Evolutionary conservation across 2,329 filamentous ascomycete genomes (phyloP), one percentile per base, ranked within the genome.

Genomic region (Colletotrichum tropicicola): DNA sequence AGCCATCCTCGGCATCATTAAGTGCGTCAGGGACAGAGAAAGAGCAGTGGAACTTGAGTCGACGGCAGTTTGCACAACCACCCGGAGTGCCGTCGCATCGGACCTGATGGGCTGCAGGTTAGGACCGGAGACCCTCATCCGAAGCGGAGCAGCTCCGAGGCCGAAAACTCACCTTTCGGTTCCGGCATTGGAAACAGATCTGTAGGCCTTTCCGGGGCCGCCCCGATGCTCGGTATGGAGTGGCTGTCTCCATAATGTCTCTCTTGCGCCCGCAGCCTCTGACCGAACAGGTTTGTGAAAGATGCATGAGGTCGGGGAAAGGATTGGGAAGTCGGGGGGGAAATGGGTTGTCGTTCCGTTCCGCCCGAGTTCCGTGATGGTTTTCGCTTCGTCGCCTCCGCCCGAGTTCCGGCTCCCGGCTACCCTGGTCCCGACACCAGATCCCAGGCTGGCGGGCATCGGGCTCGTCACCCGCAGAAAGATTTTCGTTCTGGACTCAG

Each of bases 121-220:
- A 63, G 59, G n/a, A 3, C 3, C 13, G n/a, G 10, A 5, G 27
- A 23, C 17, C 45, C 13, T 51, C 21, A 49, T 49, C 37, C 28
- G 44, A 49, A 51, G 27, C 48, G 48, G 23, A 35, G 49, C 39
- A 30, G 27, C 39, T 12, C 25, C 21, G 51, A 21, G 17, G 15
- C 12, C 10, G 17, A n/a, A 17, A 27, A 49, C 58, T 39, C 15
- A 63, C 59, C 58, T 66, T 62, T 45, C 63, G 58, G 63, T 66
- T 66, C 17, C 63, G 63, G 47, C 59, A 66, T 25, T 63, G 63
- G 28, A 63, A 63, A 30, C 59, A 64, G 44, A 66, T 66, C 58
- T 66, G 58, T 25, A 61, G 19, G 17, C 63, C 58, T 17, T 52
- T 66, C 25, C 63, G 63, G 45, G 63, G 52, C 25, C 58, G 57